Percentiles rank a stretch among this genome's conserved stretches.
These are phyloP conservation scores for Geotrichum citri-aurantii DNA, from an alignment of 1,139 yeast genomes.

Conservation along the genomic window DNA sequence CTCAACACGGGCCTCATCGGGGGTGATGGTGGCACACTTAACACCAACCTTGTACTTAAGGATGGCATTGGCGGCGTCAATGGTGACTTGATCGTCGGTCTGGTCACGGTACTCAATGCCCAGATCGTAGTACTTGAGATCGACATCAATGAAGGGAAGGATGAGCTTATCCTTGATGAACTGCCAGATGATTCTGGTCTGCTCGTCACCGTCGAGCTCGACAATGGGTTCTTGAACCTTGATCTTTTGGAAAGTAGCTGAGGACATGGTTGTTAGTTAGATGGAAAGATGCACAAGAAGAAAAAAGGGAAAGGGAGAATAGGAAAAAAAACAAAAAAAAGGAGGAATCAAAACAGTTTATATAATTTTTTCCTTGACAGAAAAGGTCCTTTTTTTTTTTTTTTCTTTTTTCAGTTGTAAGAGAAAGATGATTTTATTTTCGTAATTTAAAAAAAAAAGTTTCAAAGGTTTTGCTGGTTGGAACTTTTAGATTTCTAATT, in stretches of 20 bases:
- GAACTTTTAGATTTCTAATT: neutral
- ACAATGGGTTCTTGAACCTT: conserved; percentile 84
- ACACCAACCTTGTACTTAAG: conserved; percentile 85
- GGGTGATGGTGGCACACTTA: conserved; percentile 98
- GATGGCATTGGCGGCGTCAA: conserved; percentile 87
- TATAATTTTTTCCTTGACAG: neutral
- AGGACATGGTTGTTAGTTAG: conserved; percentile 14
- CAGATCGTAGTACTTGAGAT: conserved; percentile 85
- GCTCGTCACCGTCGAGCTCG: conserved; percentile 96
- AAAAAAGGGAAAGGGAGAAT: conserved; percentile 2
- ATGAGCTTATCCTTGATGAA: conserved; percentile 71
- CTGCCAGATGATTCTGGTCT: conserved; percentile 90
- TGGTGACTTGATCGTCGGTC: conserved; percentile 82
- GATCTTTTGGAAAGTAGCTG: conserved; percentile 46
- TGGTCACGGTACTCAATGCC: conserved; percentile 80
- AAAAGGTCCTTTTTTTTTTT: neutral
- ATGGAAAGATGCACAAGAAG: neutral
- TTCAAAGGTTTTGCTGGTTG: neutral
- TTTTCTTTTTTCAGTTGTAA: neutral
- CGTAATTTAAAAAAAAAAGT: neutral
- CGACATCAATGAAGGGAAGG: conserved; percentile 78
- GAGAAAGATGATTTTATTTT: neutral
- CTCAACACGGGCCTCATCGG: conserved; percentile 90
- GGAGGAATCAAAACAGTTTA: conserved; percentile 29
- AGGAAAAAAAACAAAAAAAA: conserved; percentile 15